These are phyloP conservation scores for Nelumbo lutea DNA, from an alignment of 164 flowering plant species.

Conservation along the genomic window DNA sequence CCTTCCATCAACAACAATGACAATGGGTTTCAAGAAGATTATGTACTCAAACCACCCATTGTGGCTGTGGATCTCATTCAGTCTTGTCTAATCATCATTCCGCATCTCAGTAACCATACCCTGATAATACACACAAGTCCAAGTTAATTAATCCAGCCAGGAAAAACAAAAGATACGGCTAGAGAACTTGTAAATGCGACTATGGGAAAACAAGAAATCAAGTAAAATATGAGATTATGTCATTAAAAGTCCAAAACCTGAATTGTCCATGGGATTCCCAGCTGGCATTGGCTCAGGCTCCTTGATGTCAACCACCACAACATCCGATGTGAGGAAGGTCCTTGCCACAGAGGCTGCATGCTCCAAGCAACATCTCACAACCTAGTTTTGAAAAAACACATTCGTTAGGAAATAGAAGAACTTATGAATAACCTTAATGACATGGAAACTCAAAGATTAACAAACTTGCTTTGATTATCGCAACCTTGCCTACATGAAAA, in stretches of 20 bases:
- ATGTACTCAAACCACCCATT: background rate
- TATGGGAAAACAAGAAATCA: too few relatives aligned
- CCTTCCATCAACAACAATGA: background rate
- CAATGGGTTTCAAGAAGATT: background rate
- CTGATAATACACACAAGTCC: constrained; percentile 6
- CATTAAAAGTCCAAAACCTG: constrained; percentile 38
- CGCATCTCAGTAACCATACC: constrained; percentile 24
- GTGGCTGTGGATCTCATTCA: constrained; percentile 8
- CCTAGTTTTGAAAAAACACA: constrained; percentile 29
- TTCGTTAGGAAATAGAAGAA: background rate
- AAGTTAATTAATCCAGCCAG: background rate
- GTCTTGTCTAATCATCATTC: background rate
- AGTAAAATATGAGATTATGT: background rate
- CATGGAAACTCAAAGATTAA: background rate
- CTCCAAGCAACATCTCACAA: constrained; percentile 89
- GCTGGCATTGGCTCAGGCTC: constrained; percentile 66
- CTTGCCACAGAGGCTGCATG: constrained; percentile 90
- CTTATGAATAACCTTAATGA: background rate
- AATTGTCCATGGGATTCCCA: constrained; percentile 84
- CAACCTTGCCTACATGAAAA: background rate
- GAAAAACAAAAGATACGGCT: background rate
- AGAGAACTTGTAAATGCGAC: background rate
- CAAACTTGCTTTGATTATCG: background rate
- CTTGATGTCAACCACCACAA: constrained; percentile 85
- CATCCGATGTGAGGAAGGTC: constrained; percentile 85